A percentile compares a stretch with the other conserved stretches of the same genome.
Evolutionary conservation across 768 basidiomycete genomes (phyloP).

Genomic region (Lentinula aciculospora): DNA sequence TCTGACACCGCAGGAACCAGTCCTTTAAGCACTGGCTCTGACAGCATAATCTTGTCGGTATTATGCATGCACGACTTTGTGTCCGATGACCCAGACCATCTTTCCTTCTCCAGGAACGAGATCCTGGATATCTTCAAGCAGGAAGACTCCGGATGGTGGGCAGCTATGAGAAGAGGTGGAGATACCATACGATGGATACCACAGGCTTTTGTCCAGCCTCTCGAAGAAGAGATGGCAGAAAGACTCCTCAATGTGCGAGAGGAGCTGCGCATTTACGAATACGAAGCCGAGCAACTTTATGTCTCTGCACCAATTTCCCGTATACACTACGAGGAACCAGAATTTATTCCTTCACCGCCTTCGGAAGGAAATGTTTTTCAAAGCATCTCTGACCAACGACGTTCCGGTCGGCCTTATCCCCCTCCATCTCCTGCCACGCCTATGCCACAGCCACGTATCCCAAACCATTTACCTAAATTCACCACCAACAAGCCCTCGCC

Average conservation of each 20-base stretch:
- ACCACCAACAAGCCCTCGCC: conserved; percentile 30
- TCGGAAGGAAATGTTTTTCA: not conserved
- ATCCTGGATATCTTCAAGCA: conserved; percentile 62
- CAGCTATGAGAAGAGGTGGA: conserved; percentile 53
- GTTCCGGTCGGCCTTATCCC: conserved; percentile 17
- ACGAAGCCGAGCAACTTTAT: conserved; percentile 40
- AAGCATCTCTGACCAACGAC: not conserved
- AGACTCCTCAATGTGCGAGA: conserved; percentile 36
- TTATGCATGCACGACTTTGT: conserved; percentile 66
- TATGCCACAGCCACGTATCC: conserved; percentile 30
- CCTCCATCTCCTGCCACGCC: conserved; percentile 34
- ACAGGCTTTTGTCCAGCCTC: conserved; percentile 55
- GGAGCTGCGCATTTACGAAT: conserved; percentile 41
- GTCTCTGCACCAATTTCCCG: conserved; percentile 30
- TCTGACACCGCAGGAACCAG: conserved; percentile 23
- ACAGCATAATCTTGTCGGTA: conserved; percentile 41
- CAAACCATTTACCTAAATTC: conserved; percentile 9
- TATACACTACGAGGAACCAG: conserved; percentile 19
- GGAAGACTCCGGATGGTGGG: conserved; percentile 80
- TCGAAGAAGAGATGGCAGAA: conserved; percentile 47
- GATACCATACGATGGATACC: conserved; percentile 72
- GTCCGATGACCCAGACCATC: conserved; percentile 53
- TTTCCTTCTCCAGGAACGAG: conserved; percentile 62
- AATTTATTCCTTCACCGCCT: not conserved
- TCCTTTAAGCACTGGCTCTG: conserved; percentile 23